Conservation (phyloP, 345 rosid species). For the Gossypium stocksii region DNA sequence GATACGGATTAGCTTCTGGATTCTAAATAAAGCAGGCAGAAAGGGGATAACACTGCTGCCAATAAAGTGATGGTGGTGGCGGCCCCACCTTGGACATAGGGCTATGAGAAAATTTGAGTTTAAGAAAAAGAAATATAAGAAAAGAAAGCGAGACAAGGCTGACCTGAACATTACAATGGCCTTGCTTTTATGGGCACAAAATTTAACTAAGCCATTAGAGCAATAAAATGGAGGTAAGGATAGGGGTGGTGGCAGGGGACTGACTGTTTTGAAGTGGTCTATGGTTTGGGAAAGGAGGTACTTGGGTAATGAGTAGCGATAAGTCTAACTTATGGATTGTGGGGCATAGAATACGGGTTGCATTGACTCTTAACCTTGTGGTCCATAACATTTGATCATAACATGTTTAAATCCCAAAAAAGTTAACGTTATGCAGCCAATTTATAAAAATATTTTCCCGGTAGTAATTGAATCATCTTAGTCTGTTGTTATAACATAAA, state of each 20-base stretch:
- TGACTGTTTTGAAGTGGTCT: background rate
- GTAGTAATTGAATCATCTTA: background rate
- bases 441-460: background rate
- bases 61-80: background rate
- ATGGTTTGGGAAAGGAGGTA: background rate
- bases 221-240: background rate
- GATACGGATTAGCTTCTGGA: background rate
- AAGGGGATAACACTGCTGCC: background rate
- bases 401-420: background rate
- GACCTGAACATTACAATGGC: background rate
- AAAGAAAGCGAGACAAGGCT: conserved; percentile 4
- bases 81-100: background rate
- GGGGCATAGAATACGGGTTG: background rate
- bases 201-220: background rate
- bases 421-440: background rate
- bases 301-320: background rate
- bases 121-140: background rate
- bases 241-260: background rate
- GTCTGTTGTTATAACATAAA: background rate
- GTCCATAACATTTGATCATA: background rate
- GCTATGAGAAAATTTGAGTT: background rate
- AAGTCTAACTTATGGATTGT: background rate
- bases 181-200: background rate
- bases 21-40: background rate
- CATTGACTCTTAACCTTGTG: conserved; percentile 1